Base-by-base conservation (phyloP, 2,329 filamentous ascomycete species). In the Blastomyces emzantsi region DNA sequence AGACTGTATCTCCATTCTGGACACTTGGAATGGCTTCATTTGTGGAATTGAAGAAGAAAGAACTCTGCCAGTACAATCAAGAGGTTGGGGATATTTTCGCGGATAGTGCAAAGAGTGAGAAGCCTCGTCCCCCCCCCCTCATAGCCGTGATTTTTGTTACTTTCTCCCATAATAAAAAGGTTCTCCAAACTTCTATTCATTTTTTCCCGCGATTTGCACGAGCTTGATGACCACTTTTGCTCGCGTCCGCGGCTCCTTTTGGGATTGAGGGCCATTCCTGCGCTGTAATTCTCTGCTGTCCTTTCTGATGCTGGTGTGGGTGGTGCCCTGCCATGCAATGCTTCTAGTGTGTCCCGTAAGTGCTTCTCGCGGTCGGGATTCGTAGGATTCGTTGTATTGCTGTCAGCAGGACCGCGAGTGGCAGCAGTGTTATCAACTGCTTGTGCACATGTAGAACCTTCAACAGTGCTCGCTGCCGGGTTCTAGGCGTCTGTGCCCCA, bases 1-100 rank as follows among this genome's bases (percentile, higher is more conserved):
- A 54, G 7, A 45, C 15, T n/a, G 19, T 65, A 15, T 63, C 63
- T 15, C 33, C 63, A 41, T 66, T 65, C 41, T 66, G 63, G 65
- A 62, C 22, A 28, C 49, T 30, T 55, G 49, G 41, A 33, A 66
- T 66, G 63, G 60, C 45, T 47, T 62, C 43, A 56, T 66, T 66
- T 60, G 60, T 66, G n/a, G 13, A 65, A 9, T 57, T n/a, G n/a
- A 66, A 66, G 25, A 2, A 57, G 36, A 30, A 56, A 36, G 36
- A 62, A 28, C 25, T 45, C 17, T 7, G 52, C 8, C 51, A 33
- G 22, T 66, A 66, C 54, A 28, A 19, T 9, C 17, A 64, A 59
- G 57, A 66, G 22, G 45, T 66, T 11, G 4, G 13, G n/a, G 59
- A 62, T 36, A 60, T 66, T 25, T 66, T 66, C 45, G 36, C 0